Evolutionary conservation across 306 rosid species (phyloP).

Genomic region (Spatholobus suberectus): DNA sequence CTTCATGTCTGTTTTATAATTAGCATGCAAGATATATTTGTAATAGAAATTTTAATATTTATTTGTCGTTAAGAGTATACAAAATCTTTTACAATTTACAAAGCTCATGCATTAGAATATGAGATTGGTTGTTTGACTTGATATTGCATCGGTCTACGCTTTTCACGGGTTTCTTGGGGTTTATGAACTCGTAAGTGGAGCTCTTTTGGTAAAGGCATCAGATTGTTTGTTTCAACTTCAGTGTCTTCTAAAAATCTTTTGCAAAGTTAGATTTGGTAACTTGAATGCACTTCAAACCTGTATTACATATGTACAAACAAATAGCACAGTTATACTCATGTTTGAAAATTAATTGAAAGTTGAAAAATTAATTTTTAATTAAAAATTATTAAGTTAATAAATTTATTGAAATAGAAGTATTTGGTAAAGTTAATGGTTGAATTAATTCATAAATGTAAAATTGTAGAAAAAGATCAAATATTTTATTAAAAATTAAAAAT

Average conservation of each 20-base stretch:
- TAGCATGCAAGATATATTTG: constrained; percentile 20
- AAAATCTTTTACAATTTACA: constrained; percentile 13
- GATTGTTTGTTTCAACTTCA: background rate
- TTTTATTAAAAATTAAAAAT: background rate
- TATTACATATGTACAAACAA: background rate
- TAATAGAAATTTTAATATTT: background rate
- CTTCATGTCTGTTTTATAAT: background rate
- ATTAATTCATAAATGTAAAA: background rate
- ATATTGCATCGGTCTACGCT: background rate
- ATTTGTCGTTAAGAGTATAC: constrained; percentile 4
- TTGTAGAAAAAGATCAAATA: background rate
- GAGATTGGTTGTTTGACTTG: background rate
- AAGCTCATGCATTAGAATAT: background rate
- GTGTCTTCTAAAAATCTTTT: background rate
- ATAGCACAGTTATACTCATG: background rate
- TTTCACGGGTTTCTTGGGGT: background rate
- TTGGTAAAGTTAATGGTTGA: background rate
- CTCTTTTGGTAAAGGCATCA: background rate
- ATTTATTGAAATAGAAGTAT: background rate
- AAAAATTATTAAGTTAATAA: background rate
- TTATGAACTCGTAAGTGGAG: background rate
- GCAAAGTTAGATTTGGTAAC: background rate
- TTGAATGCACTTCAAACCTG: background rate
- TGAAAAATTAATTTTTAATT: background rate
- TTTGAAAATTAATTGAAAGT: background rate